Percentiles rank a stretch among this genome's conserved stretches.
Evolutionary conservation across 2,329 filamentous ascomycete species (phyloP).

Genomic region (Thielaviopsis punctulata): DNA sequence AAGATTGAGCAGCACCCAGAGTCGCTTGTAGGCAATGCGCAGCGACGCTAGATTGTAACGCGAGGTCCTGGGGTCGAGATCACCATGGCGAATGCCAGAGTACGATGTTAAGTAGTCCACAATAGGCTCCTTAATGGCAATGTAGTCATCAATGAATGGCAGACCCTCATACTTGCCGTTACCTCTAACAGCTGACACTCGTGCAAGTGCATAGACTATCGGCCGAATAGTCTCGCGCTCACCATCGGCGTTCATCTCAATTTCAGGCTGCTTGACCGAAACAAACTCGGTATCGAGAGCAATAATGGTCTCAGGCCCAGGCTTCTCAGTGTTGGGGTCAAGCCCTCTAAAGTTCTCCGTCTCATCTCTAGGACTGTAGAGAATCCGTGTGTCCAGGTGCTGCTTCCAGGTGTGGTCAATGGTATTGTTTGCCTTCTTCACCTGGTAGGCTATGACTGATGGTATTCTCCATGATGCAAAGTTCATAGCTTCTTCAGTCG

Average conservation of each 20-base stretch:
- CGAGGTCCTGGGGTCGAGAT: conserved; percentile 64
- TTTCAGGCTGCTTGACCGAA: conserved; percentile 77
- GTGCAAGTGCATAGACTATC: conserved; percentile 77
- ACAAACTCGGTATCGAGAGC: conserved; percentile 96
- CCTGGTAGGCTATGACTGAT: conserved; percentile 72
- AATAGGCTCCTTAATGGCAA: conserved; percentile 74
- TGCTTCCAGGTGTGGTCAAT: conserved; percentile 80
- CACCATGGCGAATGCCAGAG: conserved; percentile 74
- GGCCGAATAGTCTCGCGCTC: conserved; percentile 83
- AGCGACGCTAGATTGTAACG: conserved; percentile 70
- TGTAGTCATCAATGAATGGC: conserved; percentile 96
- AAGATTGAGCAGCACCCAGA: conserved; percentile 90
- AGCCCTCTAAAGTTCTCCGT: conserved; percentile 44
- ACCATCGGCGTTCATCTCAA: conserved; percentile 89
- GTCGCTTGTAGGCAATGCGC: conserved; percentile 91
- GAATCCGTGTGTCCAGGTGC: conserved; percentile 62
- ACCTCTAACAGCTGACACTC: conserved; percentile 78
- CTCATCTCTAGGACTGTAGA: conserved; percentile 39
- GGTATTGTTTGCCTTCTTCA: conserved; percentile 62
- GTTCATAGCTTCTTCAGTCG: conserved; percentile 63
- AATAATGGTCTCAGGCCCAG: conserved; percentile 55
- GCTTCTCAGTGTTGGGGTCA: conserved; percentile 41
- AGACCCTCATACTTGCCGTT: conserved; percentile 59
- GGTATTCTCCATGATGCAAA: conserved; percentile 90
- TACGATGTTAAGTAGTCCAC: conserved; percentile 92